A percentile compares a stretch with the other conserved stretches of the same genome.
Conservation (phyloP, 1,284 basidiomycete species). For the Naganishia liquefaciens region DNA sequence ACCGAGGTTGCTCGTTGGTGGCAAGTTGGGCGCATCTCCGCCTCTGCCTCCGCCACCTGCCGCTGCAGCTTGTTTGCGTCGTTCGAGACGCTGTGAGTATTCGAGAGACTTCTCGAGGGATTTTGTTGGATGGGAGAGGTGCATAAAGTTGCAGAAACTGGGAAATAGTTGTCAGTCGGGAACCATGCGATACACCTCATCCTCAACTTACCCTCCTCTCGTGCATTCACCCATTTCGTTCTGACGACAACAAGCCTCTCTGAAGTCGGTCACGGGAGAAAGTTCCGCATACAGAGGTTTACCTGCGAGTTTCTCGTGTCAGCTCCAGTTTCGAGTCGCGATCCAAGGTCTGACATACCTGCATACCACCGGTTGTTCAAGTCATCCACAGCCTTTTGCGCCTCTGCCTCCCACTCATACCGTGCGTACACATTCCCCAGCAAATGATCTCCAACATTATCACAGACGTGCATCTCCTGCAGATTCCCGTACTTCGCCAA, state of each 20-base stretch:
- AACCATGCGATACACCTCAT: not conserved
- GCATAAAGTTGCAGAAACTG: conserved; percentile 96
- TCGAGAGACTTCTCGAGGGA: conserved; percentile 75
- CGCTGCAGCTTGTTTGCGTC: conserved; percentile 56
- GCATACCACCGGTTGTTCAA: conserved; percentile 98
- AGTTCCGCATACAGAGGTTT: conserved; percentile 97
- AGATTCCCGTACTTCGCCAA: conserved; percentile 92
- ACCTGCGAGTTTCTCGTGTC: conserved; percentile 57
- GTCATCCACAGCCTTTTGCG: conserved; percentile 86
- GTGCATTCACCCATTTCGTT: conserved; percentile 97
- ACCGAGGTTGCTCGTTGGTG: conserved; percentile 26
- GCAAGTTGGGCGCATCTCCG: conserved; percentile 7
- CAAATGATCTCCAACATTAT: conserved; percentile 98
- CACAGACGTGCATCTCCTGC: conserved; percentile 95
- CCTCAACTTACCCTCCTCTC: conserved; percentile 67
- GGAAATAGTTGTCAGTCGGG: not conserved
- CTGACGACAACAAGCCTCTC: conserved; percentile 97
- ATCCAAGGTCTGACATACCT: conserved; percentile 59
- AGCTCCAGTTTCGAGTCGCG: conserved; percentile 22
- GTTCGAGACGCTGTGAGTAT: conserved; percentile 78
- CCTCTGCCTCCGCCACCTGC: conserved; percentile 6
- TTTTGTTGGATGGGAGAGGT: conserved; percentile 81
- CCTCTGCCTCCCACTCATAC: conserved; percentile 98
- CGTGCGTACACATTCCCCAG: conserved; percentile 99
- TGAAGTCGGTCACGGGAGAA: conserved; percentile 97